Conservation (phyloP, 2,329 filamentous ascomycete species). For the Ilyonectria mors-panacis region DNA sequence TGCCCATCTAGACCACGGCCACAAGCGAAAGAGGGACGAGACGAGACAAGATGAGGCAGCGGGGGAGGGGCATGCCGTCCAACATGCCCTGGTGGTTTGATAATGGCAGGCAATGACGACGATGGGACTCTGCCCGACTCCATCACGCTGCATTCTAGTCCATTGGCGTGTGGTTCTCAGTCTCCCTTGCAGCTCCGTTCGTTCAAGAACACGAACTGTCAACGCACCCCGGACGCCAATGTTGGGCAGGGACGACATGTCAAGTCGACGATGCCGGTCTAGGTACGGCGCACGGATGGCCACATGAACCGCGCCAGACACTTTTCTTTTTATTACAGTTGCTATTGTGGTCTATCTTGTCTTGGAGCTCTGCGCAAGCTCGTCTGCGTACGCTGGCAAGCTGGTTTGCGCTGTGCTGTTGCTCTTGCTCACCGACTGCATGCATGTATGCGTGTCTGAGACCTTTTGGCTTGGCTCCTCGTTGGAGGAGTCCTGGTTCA, state of each 20-base stretch:
- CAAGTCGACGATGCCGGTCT: slow-evolving; percentile 3
- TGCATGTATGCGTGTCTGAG: slow-evolving; percentile 36
- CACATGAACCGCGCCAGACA: slow-evolving; percentile 2
- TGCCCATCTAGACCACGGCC: slow-evolving; percentile 30
- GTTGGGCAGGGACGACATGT: slow-evolving; percentile 10
- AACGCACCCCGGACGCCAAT: slow-evolving; percentile 26
- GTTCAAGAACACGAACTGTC: slow-evolving; percentile 1
- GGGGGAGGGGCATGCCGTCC: slow-evolving; percentile 2
- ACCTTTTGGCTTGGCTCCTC: slow-evolving; percentile 23
- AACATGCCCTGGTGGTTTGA: slow-evolving; percentile 17
- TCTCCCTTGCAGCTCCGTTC: slow-evolving; percentile 21
- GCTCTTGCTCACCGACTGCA: slow-evolving; percentile 23
- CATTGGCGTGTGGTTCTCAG: slow-evolving; percentile 1
- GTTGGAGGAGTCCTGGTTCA: slow-evolving; percentile 18
- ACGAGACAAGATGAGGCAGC: slow-evolving; percentile 31
- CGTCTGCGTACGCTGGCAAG: background rate
- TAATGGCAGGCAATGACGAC: slow-evolving; percentile 14
- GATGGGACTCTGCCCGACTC: background rate
- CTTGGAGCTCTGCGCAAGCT: background rate
- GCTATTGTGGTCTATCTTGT: background rate
- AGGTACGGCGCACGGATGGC: slow-evolving; percentile 18
- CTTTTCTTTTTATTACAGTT: background rate
- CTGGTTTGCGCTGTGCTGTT: background rate
- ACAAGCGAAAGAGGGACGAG: slow-evolving; percentile 18
- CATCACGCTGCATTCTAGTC: slow-evolving; percentile 11